Conservation (phyloP, 1,139 yeast genomes). For the Hyphopichia fennica region DNA sequence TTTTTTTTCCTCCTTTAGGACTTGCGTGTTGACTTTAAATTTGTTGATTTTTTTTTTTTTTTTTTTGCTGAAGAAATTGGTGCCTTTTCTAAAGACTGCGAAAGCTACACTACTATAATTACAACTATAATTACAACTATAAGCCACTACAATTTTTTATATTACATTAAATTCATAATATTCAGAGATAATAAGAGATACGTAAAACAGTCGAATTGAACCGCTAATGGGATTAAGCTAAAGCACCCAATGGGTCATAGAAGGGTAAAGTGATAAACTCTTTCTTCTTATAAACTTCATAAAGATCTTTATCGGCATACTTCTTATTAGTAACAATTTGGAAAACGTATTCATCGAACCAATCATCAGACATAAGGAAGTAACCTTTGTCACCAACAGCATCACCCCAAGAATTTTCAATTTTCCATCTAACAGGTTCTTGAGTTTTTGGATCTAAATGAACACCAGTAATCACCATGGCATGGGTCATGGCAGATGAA, state of each 20-base stretch:
- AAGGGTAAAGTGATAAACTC: slow-evolving; percentile 64
- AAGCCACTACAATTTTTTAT: no score
- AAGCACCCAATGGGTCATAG: slow-evolving; percentile 87
- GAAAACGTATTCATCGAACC: slow-evolving; percentile 80
- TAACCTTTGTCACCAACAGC: slow-evolving; percentile 73
- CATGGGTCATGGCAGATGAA: slow-evolving; percentile 76
- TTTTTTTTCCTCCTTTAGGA: no score
- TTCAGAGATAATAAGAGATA: no score
- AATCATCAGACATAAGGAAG: slow-evolving; percentile 78
- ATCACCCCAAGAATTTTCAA: slow-evolving; percentile 86
- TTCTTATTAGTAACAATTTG: slow-evolving; percentile 71
- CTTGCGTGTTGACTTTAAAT: background rate
- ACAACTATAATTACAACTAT: background rate
- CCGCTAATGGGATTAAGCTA: slow-evolving; percentile 41
- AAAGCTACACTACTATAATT: background rate
- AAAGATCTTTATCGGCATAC: slow-evolving; percentile 44
- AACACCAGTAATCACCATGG: slow-evolving; percentile 78
- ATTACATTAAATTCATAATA: background rate
- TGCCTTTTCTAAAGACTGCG: no score
- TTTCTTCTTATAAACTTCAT: slow-evolving; percentile 49
- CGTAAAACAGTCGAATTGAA: no score
- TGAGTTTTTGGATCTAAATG: slow-evolving; percentile 44
- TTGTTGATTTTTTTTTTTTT: background rate
- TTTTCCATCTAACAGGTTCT: slow-evolving; percentile 73
- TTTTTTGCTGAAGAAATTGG: no score